phyloP scores from a whole-genome alignment of 495 filamentous ascomycete genomes.

The Aspergillus taichungensis region DNA sequence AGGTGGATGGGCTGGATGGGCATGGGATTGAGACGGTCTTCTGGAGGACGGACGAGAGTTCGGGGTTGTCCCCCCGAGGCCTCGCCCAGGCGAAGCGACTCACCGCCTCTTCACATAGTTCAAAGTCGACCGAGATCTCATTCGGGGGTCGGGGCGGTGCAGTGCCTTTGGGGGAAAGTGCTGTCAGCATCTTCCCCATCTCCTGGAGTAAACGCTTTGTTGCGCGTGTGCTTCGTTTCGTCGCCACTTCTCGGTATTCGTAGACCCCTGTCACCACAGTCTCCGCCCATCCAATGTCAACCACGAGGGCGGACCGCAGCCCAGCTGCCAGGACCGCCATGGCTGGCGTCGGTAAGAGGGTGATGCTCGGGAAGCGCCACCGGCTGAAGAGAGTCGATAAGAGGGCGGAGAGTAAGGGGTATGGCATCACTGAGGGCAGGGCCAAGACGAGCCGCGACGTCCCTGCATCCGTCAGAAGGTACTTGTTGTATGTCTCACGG shows the following conservation, averaged over 20 bases:
- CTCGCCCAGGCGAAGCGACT: constrained; percentile 72
- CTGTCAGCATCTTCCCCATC: constrained; percentile 55
- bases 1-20: constrained; percentile 30
- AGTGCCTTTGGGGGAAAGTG: constrained; percentile 14
- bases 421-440: constrained; percentile 68
- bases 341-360: constrained; percentile 64
- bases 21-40: constrained; percentile 34
- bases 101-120: constrained; percentile 70
- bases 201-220: constrained; percentile 60
- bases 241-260: constrained; percentile 73
- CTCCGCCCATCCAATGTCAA: constrained; percentile 90
- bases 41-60: neutral
- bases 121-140: constrained; percentile 48
- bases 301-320: constrained; percentile 66
- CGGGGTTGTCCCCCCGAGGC: constrained; percentile 9
- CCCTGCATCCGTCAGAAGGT: constrained; percentile 66
- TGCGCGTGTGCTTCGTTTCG: constrained; percentile 60
- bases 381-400: constrained; percentile 69
- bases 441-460: constrained; percentile 66
- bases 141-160: constrained; percentile 8
- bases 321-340: constrained; percentile 71
- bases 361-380: constrained; percentile 74
- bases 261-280: constrained; percentile 73
- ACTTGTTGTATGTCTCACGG: constrained; percentile 78
- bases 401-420: constrained; percentile 64